phyloP scores from a whole-genome alignment of 1,139 yeast species.

The Geotrichum carabidarum region DNA sequence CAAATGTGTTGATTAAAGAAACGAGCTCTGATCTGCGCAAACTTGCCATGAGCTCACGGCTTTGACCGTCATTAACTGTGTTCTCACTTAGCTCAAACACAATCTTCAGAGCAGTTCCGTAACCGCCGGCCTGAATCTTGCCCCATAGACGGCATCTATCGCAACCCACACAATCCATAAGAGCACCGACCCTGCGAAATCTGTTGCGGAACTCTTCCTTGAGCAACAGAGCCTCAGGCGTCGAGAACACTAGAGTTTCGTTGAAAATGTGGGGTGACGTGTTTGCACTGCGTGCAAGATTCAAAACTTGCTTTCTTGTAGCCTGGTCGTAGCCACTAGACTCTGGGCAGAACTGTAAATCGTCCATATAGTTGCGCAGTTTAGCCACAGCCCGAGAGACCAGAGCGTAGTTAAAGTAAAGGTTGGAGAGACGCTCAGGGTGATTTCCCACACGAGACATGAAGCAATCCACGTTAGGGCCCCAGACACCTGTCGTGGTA shows the following conservation, averaged over 20 bases:
- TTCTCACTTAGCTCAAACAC: constrained; percentile 58
- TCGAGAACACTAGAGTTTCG: constrained; percentile 49
- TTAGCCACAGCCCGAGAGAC: constrained; percentile 77
- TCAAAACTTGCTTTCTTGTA: constrained; percentile 41
- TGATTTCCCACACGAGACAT: constrained; percentile 84
- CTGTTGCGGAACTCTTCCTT: constrained; percentile 80
- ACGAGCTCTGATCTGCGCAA: constrained; percentile 83
- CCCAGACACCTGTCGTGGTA: constrained; percentile 70
- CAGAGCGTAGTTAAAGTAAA: constrained; percentile 88
- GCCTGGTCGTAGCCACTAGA: constrained; percentile 47
- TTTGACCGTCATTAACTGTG: constrained; percentile 36
- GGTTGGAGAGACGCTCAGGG: constrained; percentile 83
- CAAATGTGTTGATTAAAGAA: constrained; percentile 87
- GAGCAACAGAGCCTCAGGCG: constrained; percentile 47
- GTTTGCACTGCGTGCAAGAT: constrained; percentile 41
- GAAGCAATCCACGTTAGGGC: constrained; percentile 74
- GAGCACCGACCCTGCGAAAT: constrained; percentile 81
- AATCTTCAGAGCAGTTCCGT: constrained; percentile 91
- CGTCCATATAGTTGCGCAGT: constrained; percentile 46
- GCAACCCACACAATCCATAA: constrained; percentile 98
- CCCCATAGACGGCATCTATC: constrained; percentile 99
- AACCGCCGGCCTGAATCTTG: constrained; percentile 92
- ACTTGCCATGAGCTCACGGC: constrained; percentile 38
- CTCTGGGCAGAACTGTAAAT: constrained; percentile 46
- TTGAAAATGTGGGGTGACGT: constrained; percentile 41